Base-by-base conservation (phyloP, 2,329 filamentous ascomycete genomes). In the Pseudopyrenochaeta lycopersici region DNA sequence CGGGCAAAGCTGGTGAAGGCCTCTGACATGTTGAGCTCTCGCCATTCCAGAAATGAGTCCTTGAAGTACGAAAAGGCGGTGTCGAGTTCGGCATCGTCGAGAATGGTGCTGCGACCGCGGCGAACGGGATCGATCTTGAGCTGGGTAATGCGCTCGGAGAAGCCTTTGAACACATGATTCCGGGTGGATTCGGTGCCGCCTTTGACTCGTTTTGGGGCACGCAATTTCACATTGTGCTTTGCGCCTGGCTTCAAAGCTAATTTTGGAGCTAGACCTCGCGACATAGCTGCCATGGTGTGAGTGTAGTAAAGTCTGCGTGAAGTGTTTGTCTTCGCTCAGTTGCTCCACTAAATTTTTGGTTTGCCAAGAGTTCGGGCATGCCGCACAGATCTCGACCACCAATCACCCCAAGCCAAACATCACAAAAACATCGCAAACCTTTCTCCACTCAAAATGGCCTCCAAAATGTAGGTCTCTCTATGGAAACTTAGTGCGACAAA, bases 51-150 rank as follows among this genome's bases (percentile, higher is more conserved):
- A 60, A 98, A 81, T 1, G 91, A 88, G 40, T 87, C 88, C 65
- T 88, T 86, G 66, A 99, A 92, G 77, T 96, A 95, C 17, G 94
- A 97, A n/a, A 90, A 90, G 23, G 88, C 86, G 18, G 88, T 83
- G 55, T 88, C 86, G 69, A 89, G 82, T 75, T 93, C 89, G 80
- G 91, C 88, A 71, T 89, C 86, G 58, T 93, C 90, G 79, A 95
- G 87, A 69, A 90, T 88, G 79, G 96, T 86, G 74, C 90, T 89
- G 77, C 92, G 91, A 67, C 96, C 90, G 78, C 89, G 89, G 76
- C 95, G 92, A 64, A 99, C 85, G 40, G 95, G 95, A 70, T 99
- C 94, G 78, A 99, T 89, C 78, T 91, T 95, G 71, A 98, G 85
- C 76, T 93, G 95, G 60, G 91, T 87, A 74, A 98, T 91, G 76